Percentiles rank a stretch among this genome's conserved stretches.
Evolutionary conservation across 1,284 basidiomycete genomes (phyloP).

Genomic region (Boletellus dicymbophilus): DNA sequence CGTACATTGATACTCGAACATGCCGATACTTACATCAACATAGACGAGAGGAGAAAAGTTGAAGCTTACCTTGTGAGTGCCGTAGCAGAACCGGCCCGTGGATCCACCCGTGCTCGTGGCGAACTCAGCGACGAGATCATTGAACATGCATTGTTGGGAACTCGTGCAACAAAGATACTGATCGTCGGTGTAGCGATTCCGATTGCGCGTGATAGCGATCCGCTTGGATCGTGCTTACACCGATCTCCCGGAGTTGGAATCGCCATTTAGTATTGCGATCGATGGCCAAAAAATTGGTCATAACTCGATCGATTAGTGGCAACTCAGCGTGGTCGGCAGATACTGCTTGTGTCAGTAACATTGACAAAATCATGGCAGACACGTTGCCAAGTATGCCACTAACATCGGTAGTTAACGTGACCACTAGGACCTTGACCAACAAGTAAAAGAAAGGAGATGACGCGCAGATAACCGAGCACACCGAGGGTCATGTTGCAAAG

Average conservation of each 20-base stretch:
- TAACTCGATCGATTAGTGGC: not conserved
- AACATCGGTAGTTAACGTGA: slow-evolving; percentile 53
- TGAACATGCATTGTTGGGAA: slow-evolving; percentile 70
- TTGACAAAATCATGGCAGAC: slow-evolving; percentile 46
- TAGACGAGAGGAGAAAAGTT: not conserved
- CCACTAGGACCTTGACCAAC: slow-evolving; percentile 59
- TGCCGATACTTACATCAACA: slow-evolving; percentile 40
- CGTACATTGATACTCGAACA: slow-evolving; percentile 41
- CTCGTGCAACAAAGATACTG: slow-evolving; percentile 52
- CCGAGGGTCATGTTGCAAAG: too few relatives aligned
- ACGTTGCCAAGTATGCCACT: slow-evolving; percentile 39
- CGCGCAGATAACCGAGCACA: slow-evolving; percentile 32
- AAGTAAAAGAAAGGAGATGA: slow-evolving; percentile 41
- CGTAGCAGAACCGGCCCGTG: slow-evolving; percentile 54
- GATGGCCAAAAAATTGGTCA: too few relatives aligned
- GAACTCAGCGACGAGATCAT: slow-evolving; percentile 51
- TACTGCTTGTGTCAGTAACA: slow-evolving; percentile 42
- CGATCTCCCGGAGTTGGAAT: slow-evolving; percentile 39
- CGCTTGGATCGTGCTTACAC: slow-evolving; percentile 31
- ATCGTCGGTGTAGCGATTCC: slow-evolving; percentile 36
- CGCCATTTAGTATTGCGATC: too few relatives aligned
- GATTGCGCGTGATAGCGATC: not conserved
- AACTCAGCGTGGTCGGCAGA: slow-evolving; percentile 35
- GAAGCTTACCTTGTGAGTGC: slow-evolving; percentile 49
- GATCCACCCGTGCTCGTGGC: slow-evolving; percentile 47